Evolutionary conservation across 2,329 filamentous ascomycete genomes (phyloP).

Genomic region (Apiospora saccharicola): DNA sequence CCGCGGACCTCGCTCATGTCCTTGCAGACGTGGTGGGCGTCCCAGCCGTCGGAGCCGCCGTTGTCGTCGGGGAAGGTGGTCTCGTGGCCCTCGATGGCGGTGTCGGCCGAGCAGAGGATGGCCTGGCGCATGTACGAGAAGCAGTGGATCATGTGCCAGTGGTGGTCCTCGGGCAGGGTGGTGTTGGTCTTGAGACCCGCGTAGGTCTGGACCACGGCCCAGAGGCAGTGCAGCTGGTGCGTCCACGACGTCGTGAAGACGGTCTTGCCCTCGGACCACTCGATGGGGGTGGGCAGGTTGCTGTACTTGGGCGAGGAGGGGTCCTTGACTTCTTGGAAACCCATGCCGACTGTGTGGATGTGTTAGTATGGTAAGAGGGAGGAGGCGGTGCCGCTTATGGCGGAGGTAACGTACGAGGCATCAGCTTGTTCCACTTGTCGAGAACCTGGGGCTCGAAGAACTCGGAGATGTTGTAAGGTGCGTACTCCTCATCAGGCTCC

Average conservation of each 20-base stretch:
- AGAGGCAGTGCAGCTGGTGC: conserved; percentile 52
- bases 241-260: conserved; percentile 51
- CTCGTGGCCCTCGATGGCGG: conserved; percentile 53
- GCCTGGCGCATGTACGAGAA: conserved; percentile 57
- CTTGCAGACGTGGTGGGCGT: conserved; percentile 51
- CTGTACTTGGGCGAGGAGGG: conserved; percentile 38
- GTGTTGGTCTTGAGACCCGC: conserved; percentile 49
- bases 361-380: conserved; percentile 23
- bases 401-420: conserved; percentile 44
- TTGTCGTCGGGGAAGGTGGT: conserved; percentile 56
- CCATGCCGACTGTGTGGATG: conserved; percentile 41
- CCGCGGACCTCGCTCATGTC: conserved; percentile 50
- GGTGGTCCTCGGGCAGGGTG: conserved; percentile 51
- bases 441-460: conserved; percentile 48
- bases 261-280: conserved; percentile 42
- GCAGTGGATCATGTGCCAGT: conserved; percentile 58
- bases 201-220: conserved; percentile 53
- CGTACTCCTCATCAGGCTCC: conserved; percentile 47
- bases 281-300: conserved; percentile 41
- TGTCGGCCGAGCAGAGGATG: conserved; percentile 55
- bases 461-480: conserved; percentile 47
- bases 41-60: conserved; percentile 55
- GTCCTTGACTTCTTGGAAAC: conserved; percentile 44
- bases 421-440: conserved; percentile 48
- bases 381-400: neutral